Base-by-base conservation (phyloP, 2,329 filamentous ascomycete genomes). In the Ustulina deusta region DNA sequence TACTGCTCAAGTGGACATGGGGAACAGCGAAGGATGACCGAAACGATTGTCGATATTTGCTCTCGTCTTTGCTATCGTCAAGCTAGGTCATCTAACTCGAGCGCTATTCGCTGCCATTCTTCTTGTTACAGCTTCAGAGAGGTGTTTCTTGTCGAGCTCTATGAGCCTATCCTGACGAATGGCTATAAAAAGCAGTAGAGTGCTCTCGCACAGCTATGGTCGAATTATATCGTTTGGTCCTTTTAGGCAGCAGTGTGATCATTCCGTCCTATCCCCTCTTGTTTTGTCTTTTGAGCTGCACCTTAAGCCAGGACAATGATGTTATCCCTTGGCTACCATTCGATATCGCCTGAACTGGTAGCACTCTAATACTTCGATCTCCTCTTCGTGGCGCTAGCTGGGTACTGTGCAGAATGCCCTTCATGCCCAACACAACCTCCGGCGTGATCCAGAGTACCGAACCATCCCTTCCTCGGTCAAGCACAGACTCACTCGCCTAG, bases 41-140 rank as follows among this genome's bases (percentile, higher is more conserved):
- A 79, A 82, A 79, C 54, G 69, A 69, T 79, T 79, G 80, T 80
- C 81, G 67, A 80, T 79, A 78, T 78, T 80, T 75, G 61, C 71
- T 75, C 70, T 72, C 73, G 69, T 75, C 83, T 90, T 87, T 91
- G 90, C 90, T 92, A 92, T 89, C 89, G 87, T 89, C 86, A 88
- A 88, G 88, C 89, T 92, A 91, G 87, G 86, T 88, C 87, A 86
- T 88, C 83, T 83, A 83, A 83, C 81, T 84, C 81, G 83, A 84
- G 85, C 84, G 85, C 86, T 87, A 87, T 83, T 83, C 84, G 85
- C 85, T 84, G 82, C 82, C 79, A 83, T 80, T 82, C 81, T 81
- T 73, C 64, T 75, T 83, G 84, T 82, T 86, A 85, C 83, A 85
- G 83, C 83, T 80, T 78, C 80, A 76, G 82, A 79, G 78, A 80